Base-by-base conservation (phyloP, 768 basidiomycete genomes). In the Serendipita sp. region DNA sequence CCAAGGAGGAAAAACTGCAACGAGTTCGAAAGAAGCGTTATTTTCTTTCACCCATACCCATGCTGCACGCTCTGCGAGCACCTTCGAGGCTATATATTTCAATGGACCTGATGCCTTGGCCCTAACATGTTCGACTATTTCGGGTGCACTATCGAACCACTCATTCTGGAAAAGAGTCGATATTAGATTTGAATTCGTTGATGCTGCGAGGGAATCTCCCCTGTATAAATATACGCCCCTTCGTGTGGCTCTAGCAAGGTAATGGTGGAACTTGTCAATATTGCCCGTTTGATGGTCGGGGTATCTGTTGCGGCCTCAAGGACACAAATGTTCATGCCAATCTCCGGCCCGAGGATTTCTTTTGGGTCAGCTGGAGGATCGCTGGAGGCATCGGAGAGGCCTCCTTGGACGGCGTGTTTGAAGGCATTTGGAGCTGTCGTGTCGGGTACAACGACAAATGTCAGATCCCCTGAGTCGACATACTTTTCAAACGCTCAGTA, bases 331-430 rank as follows among this genome's bases (percentile, higher is more conserved):
- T 89, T 91, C 1, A 89, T 89, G 2, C 81, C 74, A 2, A 91
- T 80, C 30, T 89, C 89, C 3, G 90, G 89, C 16, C 71, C 72
- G 67, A 89, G 83, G 44, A 88, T 69, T 66, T 87, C 84, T 60
- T 63, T n/a, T 23, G 65, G 65, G 23, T 63, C 65, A 30, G 2
- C n/a, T 2, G 30, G 11, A 11, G 56, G 56, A n/a, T 60, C 10
- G 36, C 13, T 18, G 56, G 34, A n/a, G 35, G 8, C 56, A 60
- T 18, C 32, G 87, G 86, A 0, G 86, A 87, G 0, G 86, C 86
- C 13, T n/a, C n/a, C 2, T 71, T 83, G 81, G 66, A 91, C 85
- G 0, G 84, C 88, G 62, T 88, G 83, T 71, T 91, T 88, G 67
- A 90, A 93, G 0, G 85, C 86, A 3, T 81, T 82, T n/a, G 56